These are phyloP conservation scores for Pseudogymnoascus sp. DNA, from an alignment of 2,329 filamentous ascomycete genomes.

Conservation along the genomic window DNA sequence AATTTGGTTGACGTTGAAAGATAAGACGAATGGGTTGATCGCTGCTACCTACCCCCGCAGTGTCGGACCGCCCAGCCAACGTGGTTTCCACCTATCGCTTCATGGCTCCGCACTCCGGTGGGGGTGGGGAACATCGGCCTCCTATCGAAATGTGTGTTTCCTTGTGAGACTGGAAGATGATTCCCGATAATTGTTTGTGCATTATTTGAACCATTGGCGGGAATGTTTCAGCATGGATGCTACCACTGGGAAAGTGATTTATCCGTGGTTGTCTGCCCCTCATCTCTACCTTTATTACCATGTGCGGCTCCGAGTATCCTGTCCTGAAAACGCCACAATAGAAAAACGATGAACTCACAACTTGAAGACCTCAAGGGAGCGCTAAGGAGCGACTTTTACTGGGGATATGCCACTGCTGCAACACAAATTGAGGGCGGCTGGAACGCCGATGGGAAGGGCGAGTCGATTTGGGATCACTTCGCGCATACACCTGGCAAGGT, in stretches of 20 bases:
- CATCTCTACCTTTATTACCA: background rate
- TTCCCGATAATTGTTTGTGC: background rate
- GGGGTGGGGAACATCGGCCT: background rate
- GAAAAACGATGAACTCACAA: conserved; percentile 11
- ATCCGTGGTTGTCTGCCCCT: background rate
- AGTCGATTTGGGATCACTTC: conserved; percentile 35
- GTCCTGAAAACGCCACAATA: background rate
- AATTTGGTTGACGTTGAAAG: background rate
- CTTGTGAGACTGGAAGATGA: background rate
- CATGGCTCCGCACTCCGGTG: background rate
- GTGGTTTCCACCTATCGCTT: conserved; percentile 5
- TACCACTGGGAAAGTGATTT: background rate
- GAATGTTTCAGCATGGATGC: background rate
- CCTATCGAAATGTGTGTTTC: background rate
- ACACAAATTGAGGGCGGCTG: conserved; percentile 38
- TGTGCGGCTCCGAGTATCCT: background rate
- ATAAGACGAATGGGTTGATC: background rate
- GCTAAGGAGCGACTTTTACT: conserved; percentile 62
- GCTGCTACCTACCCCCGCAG: background rate
- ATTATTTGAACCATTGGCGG: background rate
- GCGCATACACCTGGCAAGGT: conserved; percentile 33
- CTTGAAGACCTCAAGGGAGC: conserved; percentile 19
- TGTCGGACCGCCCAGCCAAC: background rate
- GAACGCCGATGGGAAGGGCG: conserved; percentile 35
- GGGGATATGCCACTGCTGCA: conserved; percentile 72